Evolutionary conservation across 768 basidiomycete species (phyloP).

Genomic region (Mrakia blollopis): DNA sequence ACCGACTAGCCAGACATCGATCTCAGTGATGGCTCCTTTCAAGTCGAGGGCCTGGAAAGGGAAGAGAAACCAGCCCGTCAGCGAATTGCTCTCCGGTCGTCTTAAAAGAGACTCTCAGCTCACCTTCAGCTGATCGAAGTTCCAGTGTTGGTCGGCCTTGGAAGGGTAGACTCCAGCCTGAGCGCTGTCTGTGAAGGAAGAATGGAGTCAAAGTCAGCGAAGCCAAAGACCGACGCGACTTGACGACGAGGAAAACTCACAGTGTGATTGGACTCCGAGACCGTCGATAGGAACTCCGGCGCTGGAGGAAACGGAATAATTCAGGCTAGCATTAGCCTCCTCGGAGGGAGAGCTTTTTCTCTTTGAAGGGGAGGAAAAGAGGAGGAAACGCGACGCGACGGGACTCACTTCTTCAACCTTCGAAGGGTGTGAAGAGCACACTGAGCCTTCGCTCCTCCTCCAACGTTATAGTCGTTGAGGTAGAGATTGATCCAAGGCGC

Average conservation of each 20-base stretch:
- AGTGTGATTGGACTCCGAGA: conserved; percentile 13
- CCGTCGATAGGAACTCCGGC: conserved; percentile 18
- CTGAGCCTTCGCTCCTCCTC: neutral
- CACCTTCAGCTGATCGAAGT: conserved; percentile 19
- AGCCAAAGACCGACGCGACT: neutral
- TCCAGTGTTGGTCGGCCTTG: conserved; percentile 23
- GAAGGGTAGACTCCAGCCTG: conserved; percentile 7
- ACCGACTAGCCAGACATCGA: conserved; percentile 26
- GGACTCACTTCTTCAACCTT: neutral
- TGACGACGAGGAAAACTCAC: neutral
- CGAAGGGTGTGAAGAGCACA: conserved; percentile 10
- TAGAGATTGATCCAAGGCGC: neutral
- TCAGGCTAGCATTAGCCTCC: neutral
- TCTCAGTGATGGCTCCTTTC: conserved; percentile 30
- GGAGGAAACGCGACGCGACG: no score
- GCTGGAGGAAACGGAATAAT: neutral
- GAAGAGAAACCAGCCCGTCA: neutral
- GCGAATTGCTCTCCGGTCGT: neutral
- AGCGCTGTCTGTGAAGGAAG: neutral
- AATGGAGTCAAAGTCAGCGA: neutral
- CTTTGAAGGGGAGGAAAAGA: neutral
- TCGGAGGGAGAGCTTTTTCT: neutral
- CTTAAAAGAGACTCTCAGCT: neutral
- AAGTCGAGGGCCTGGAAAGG: neutral
- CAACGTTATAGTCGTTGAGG: conserved; percentile 19